Evolutionary conservation across 495 filamentous ascomycete species (phyloP).

Genomic region (Pyrenula massariospora): DNA sequence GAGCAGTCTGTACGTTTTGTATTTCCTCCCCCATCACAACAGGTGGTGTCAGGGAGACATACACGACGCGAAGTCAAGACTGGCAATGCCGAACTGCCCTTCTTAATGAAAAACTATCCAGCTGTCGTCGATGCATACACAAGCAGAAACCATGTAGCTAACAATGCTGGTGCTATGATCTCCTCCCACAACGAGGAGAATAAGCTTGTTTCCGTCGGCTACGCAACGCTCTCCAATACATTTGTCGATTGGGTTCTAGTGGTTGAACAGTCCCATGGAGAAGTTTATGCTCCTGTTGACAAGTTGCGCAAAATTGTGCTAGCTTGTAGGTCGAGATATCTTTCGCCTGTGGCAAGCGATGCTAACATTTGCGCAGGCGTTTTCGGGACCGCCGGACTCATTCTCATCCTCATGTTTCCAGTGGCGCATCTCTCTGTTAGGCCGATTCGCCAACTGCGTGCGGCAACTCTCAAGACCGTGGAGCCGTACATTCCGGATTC

Average conservation of each 20-base stretch:
- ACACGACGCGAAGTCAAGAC: conserved; percentile 23
- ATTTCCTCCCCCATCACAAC: conserved; percentile 23
- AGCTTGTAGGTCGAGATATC: conserved; percentile 25
- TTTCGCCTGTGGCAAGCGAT: not conserved
- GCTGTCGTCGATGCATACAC: conserved; percentile 43
- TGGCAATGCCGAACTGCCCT: conserved; percentile 33
- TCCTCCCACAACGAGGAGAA: conserved; percentile 59
- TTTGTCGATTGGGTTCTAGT: conserved; percentile 73
- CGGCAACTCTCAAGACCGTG: conserved; percentile 68
- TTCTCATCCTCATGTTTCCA: conserved; percentile 57
- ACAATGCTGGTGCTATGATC: conserved; percentile 51
- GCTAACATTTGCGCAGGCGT: conserved; percentile 29
- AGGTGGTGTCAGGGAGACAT: conserved; percentile 33
- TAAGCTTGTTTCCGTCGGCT: conserved; percentile 54
- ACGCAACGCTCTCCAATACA: conserved; percentile 46
- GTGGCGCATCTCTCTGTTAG: conserved; percentile 68
- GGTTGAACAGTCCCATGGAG: conserved; percentile 60
- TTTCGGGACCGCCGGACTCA: conserved; percentile 64
- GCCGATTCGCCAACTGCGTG: conserved; percentile 66
- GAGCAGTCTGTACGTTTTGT: conserved; percentile 25
- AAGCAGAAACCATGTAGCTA: conserved; percentile 25
- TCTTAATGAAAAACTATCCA: conserved; percentile 43
- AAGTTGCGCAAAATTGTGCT: conserved; percentile 66
- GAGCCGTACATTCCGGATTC: conserved; percentile 41
- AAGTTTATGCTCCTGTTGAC: conserved; percentile 65